These are phyloP conservation scores for Diversispora eburnea DNA, from an alignment of 192 early-diverging fungal species.

Conservation along the genomic window DNA sequence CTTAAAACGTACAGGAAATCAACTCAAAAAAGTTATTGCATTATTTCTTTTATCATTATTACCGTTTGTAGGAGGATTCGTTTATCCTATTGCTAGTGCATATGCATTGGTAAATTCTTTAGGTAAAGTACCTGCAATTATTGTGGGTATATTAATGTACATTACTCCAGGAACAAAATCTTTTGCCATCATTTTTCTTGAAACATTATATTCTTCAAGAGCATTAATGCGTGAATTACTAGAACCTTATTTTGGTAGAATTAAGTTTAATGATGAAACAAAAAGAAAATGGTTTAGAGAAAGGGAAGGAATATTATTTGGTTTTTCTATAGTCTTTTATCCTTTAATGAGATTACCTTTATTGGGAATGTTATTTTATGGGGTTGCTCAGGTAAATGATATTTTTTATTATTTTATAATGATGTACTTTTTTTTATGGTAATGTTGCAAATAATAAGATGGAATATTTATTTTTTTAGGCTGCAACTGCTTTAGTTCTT, in stretches of 20 bases:
- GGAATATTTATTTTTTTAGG: not conserved
- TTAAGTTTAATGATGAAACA: constrained; percentile 43
- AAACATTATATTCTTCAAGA: constrained; percentile 50
- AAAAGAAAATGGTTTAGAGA: constrained; percentile 55
- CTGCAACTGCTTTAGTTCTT: constrained; percentile 23
- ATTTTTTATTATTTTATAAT: constrained; percentile 7
- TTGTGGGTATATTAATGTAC: constrained; percentile 38
- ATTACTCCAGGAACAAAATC: constrained; percentile 34
- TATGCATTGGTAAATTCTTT: constrained; percentile 45
- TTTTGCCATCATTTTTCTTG: constrained; percentile 42
- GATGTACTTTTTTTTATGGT: not conserved
- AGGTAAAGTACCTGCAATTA: constrained; percentile 34
- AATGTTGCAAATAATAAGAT: not conserved
- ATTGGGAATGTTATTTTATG: constrained; percentile 52
- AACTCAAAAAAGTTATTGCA: constrained; percentile 37
- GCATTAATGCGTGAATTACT: constrained; percentile 55
- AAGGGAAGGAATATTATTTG: constrained; percentile 54
- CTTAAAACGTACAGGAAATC: constrained; percentile 42
- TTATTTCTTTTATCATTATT: constrained; percentile 49
- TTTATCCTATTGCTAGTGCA: constrained; percentile 50
- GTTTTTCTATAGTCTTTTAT: constrained; percentile 55
- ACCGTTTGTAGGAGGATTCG: constrained; percentile 51
- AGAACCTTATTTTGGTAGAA: constrained; percentile 60
- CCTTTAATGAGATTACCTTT: constrained; percentile 49
- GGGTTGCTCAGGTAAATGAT: constrained; percentile 47